These are phyloP conservation scores for Trichocladium antarcticum DNA, from an alignment of 495 filamentous ascomycete species.

Conservation along the genomic window DNA sequence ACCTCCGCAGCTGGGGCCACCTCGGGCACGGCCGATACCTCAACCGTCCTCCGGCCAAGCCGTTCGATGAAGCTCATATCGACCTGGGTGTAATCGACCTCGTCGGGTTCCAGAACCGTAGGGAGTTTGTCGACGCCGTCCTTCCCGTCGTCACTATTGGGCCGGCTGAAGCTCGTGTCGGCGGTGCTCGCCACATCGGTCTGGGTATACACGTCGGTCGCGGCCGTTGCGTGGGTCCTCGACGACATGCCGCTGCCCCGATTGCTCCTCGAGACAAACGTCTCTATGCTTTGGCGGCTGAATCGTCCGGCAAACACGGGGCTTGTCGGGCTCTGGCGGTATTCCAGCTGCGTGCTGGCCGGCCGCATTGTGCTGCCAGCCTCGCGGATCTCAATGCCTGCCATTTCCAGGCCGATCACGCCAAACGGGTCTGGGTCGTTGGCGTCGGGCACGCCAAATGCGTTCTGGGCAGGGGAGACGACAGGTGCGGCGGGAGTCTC, in stretches of 20 bases:
- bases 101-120: constrained; percentile 33
- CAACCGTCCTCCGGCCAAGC: constrained; percentile 15
- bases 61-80: constrained; percentile 37
- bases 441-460: constrained; percentile 65
- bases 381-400: constrained; percentile 77
- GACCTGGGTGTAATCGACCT: constrained; percentile 45
- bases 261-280: constrained; percentile 48
- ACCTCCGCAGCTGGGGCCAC: constrained; percentile 1
- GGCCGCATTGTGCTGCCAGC: constrained; percentile 63
- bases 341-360: constrained; percentile 65
- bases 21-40: constrained; percentile 12
- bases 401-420: constrained; percentile 70
- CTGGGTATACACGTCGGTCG: constrained; percentile 44
- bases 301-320: constrained; percentile 63
- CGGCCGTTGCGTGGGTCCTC: constrained; percentile 47
- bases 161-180: constrained; percentile 39
- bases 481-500: constrained; percentile 32
- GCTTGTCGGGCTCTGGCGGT: constrained; percentile 61
- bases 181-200: constrained; percentile 43
- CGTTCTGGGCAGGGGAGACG: constrained; percentile 20
- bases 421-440: constrained; percentile 85
- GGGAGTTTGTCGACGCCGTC: constrained; percentile 29
- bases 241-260: constrained; percentile 52
- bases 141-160: constrained; percentile 37
- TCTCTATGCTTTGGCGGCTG: constrained; percentile 58